phyloP scores from a whole-genome alignment of 352 stramenopile genomes.

The Globisporangium paddicum region DNA sequence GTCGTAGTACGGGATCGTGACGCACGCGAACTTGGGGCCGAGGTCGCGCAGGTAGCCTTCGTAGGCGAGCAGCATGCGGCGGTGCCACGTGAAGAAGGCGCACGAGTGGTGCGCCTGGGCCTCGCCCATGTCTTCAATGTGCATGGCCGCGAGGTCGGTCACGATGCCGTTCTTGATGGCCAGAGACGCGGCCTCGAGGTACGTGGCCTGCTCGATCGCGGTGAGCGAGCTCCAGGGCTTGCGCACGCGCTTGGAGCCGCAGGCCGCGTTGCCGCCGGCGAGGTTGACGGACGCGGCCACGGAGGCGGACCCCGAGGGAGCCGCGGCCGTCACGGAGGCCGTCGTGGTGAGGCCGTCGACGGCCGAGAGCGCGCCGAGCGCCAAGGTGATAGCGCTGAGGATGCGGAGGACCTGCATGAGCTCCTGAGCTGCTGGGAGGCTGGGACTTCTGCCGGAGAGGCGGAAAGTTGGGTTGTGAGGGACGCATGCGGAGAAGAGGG shows the following conservation, averaged over 20 bases:
- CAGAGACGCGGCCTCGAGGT: conserved; percentile 52
- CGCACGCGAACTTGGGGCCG: conserved; percentile 46
- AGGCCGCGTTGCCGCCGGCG: conserved; percentile 44
- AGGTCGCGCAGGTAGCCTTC: conserved; percentile 60
- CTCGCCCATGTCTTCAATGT: conserved; percentile 35
- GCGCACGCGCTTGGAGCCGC: conserved; percentile 38
- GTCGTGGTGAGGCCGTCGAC: conserved; percentile 4
- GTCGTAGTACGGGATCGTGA: conserved; percentile 80
- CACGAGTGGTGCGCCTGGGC: conserved; percentile 51
- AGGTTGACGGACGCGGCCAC: conserved; percentile 46
- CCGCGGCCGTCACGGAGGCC: neutral
- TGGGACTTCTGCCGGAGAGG: conserved; percentile 7
- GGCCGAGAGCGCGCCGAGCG: conserved; percentile 5
- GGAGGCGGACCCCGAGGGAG: conserved; percentile 25
- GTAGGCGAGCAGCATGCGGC: conserved; percentile 52
- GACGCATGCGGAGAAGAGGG: neutral
- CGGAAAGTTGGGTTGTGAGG: conserved; percentile 13
- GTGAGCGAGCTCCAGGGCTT: conserved; percentile 45
- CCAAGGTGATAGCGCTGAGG: conserved; percentile 13
- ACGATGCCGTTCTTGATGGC: too few relatives aligned
- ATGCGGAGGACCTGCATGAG: conserved; percentile 14
- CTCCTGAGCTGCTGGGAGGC: neutral
- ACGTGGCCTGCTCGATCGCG: conserved; percentile 40
- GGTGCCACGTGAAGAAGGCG: conserved; percentile 65
- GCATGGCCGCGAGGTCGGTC: conserved; percentile 41